These are phyloP conservation scores for Chaetoceros muelleri DNA, from an alignment of 108 stramenopile genomes.

Conservation along the genomic window DNA sequence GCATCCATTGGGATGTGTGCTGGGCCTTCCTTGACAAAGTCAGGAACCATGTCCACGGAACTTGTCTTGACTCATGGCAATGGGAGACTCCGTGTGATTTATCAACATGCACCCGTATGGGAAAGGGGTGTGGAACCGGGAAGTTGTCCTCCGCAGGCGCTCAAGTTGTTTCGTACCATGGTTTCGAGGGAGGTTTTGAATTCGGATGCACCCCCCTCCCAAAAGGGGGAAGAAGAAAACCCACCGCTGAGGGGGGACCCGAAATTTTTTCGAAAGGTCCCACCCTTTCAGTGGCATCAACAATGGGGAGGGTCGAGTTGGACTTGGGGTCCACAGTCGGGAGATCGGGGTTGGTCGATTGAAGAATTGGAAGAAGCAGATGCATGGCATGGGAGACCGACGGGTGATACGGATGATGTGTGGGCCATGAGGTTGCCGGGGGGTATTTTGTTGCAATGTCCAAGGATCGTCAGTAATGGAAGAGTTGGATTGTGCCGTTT, in stretches of 20 bases:
- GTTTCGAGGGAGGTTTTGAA: constrained; percentile 58
- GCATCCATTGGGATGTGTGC: constrained; percentile 49
- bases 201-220: constrained; percentile 36
- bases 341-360: constrained; percentile 73
- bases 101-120: constrained; percentile 86
- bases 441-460: constrained; percentile 59
- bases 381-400: constrained; percentile 68
- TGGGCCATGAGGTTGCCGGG: constrained; percentile 72
- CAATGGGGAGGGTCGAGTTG: constrained; percentile 69
- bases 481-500: constrained; percentile 50
- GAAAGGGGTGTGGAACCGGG: constrained; percentile 62
- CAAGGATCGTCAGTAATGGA: constrained; percentile 48
- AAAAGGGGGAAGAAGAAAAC: constrained; percentile 39
- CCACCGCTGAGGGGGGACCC: constrained; percentile 48
- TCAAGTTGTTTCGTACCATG: constrained; percentile 66
- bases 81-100: constrained; percentile 67
- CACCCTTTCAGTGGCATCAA: constrained; percentile 75
- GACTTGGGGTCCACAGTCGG: constrained; percentile 75
- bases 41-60: constrained; percentile 71
- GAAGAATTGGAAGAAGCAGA: constrained; percentile 68
- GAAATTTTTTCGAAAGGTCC: constrained; percentile 52
- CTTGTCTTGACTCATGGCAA: constrained; percentile 57
- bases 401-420: constrained; percentile 28
- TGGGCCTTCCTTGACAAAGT: constrained; percentile 54
- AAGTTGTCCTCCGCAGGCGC: constrained; percentile 65